These are phyloP conservation scores for Russula vinacea DNA, from an alignment of 768 basidiomycete genomes.

Conservation along the genomic window DNA sequence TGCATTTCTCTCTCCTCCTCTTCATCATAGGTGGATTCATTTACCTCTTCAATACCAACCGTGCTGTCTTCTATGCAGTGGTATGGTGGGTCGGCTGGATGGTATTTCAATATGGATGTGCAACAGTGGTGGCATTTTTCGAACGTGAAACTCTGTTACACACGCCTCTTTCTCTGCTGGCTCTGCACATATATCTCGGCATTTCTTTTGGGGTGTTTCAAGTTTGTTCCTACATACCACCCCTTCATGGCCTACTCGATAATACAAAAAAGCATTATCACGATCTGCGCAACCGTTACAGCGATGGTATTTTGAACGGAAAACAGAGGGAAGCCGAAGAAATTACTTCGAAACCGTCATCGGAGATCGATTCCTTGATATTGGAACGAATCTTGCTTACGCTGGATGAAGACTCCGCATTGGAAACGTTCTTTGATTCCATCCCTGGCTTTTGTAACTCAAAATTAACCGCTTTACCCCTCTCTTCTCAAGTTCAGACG, in stretches of 20 bases:
- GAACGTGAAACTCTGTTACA: no score
- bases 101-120: no score
- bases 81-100: background rate
- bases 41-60: background rate
- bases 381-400: background rate
- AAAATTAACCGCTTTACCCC: background rate
- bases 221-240: background rate
- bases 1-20: background rate
- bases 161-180: background rate
- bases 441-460: slow-evolving; percentile 15
- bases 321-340: background rate
- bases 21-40: background rate
- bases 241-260: background rate
- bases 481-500: background rate
- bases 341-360: background rate
- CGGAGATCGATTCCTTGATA: background rate
- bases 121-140: background rate
- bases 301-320: background rate
- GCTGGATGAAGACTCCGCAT: background rate
- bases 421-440: slow-evolving; percentile 8
- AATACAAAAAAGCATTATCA: background rate
- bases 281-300: background rate
- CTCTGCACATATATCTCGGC: background rate
- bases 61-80: background rate
- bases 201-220: background rate